Base-by-base conservation (phyloP, 2,329 filamentous ascomycete genomes). In the Aureobasidium sp. region DNA sequence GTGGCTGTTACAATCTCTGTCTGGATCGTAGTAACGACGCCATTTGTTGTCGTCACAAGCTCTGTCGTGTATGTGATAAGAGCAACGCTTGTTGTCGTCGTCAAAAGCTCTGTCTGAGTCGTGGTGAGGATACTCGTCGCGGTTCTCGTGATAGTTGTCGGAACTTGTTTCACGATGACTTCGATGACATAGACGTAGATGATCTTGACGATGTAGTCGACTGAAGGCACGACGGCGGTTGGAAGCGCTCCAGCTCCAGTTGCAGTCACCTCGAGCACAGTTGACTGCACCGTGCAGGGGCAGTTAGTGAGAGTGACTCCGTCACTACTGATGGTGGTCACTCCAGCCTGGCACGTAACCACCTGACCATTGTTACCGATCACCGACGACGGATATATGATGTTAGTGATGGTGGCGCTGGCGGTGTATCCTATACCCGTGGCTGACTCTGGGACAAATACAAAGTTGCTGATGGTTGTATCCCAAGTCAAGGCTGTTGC, bases 261-360 rank as follows among this genome's bases (percentile, higher is more conserved):
- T 4, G 54, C 54, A 11, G 54, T 58, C 9, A 58, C 4, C 20
- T 33, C 40, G 16, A 58, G 54, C 38, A 56, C 16, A 9, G 54
- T 56, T 38, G 54, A 56, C 23, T 56, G 54, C 23, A 56, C 54
- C 38, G 54, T 56, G 23, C 38, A 56, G 54, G 54, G 54, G 11
- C 54, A 58, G 27, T 58, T 23, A 11, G 54, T 31, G 5, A 58
- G 54, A 27, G 45, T 3, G 13, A 33, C 20, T 16, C 27, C 25
- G 23, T 58, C 40, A 27, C 27, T 18, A 9, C 10, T n/a, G 10
- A 58, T 27, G 3, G 54, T 58, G 3, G 54, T 58, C 9, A 33
- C 13, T 27, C 40, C 54, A 23, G 54, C 45, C 54, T 27, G 38
- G 10, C 54, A 58, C 23, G 40, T 45, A 23, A 45, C 40, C 16